phyloP scores from a whole-genome alignment of 345 rosid genomes.

The Kandelia obovata region DNA sequence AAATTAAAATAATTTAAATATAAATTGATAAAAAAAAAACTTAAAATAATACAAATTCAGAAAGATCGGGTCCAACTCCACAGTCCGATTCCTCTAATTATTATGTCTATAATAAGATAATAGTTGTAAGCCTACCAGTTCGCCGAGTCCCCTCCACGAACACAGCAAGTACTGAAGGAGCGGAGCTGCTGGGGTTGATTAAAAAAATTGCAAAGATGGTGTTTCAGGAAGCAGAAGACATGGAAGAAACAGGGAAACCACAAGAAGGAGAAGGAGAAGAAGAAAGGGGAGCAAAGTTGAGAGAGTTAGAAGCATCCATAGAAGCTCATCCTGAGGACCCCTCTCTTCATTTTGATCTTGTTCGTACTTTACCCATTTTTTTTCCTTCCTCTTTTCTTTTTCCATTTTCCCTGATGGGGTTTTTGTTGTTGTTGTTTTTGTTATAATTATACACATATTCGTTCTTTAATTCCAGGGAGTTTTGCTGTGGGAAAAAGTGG shows the following conservation, averaged over 20 bases:
- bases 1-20: no score
- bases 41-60: no score
- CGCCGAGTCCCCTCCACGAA: no score
- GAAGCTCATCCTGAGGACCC: slow-evolving; percentile 71
- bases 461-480: slow-evolving; percentile 51
- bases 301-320: slow-evolving; percentile 46
- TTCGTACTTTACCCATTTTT: slow-evolving; percentile 36
- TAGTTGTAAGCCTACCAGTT: no score
- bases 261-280: slow-evolving; percentile 18
- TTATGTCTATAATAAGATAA: no score
- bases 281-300: slow-evolving; percentile 22
- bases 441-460: no score
- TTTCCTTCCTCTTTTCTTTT: not conserved
- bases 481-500: slow-evolving; percentile 53
- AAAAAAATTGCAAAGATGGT: not conserved
- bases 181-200: no score
- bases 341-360: slow-evolving; percentile 55
- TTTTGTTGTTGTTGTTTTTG: no score
- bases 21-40: no score
- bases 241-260: not conserved
- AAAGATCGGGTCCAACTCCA: no score
- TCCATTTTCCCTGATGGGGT: not conserved
- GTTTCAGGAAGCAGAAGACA: not conserved
- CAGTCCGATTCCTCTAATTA: no score
- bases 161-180: no score